phyloP scores from a whole-genome alignment of 208 protist species.

The Herpetomonas tarakana region DNA sequence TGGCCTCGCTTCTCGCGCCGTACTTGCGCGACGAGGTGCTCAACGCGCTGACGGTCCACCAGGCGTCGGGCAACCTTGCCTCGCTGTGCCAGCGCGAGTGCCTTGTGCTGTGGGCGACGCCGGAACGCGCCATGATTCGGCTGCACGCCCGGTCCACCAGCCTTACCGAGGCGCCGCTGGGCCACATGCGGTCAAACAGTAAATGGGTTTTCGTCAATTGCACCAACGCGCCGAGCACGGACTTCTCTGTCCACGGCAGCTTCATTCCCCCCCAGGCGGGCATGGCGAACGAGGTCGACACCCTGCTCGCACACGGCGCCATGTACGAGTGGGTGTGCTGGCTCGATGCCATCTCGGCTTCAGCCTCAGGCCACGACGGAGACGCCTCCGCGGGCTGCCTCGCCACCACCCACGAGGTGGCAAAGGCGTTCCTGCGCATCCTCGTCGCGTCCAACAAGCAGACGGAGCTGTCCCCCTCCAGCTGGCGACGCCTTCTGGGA shows the following conservation, averaged over 20 bases:
- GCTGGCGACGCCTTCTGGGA: conserved; percentile 31
- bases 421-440: conserved; percentile 23
- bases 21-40: conserved; percentile 35
- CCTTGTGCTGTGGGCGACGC: conserved; percentile 17
- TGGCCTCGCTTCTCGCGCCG: conserved; percentile 21
- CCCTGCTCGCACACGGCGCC: conserved; percentile 52
- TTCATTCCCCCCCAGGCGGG: conserved; percentile 25
- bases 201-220: conserved; percentile 39
- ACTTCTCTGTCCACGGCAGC: conserved; percentile 30
- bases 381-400: neutral
- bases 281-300: conserved; percentile 21
- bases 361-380: neutral
- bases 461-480: conserved; percentile 24
- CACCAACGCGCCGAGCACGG: conserved; percentile 2
- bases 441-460: conserved; percentile 26
- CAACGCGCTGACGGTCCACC: conserved; percentile 20
- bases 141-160: conserved; percentile 30
- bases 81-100: conserved; percentile 14
- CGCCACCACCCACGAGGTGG: conserved; percentile 10
- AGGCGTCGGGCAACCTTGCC: conserved; percentile 12
- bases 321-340: conserved; percentile 50
- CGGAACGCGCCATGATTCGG: conserved; percentile 16
- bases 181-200: conserved; percentile 34
- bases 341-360: conserved; percentile 18
- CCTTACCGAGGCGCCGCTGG: conserved; percentile 20